Base-by-base conservation (phyloP, 306 rosid species). In the Ceratonia siliqua region DNA sequence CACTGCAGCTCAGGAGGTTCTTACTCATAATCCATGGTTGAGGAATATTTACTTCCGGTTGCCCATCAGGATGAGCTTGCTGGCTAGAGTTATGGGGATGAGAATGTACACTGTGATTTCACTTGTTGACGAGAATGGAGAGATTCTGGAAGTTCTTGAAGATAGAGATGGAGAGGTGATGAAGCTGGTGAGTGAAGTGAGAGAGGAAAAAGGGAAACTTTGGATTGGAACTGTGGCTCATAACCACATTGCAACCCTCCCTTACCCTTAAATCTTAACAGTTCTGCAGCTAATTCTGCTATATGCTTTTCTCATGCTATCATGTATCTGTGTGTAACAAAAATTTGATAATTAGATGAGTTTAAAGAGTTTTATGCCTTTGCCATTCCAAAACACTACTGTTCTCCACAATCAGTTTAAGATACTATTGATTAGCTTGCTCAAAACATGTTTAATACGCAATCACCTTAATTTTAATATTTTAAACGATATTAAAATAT, bases 141-240 rank as follows among this genome's bases (percentile, higher is more conserved):
- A 88, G n/a, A 62, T 94, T 78, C 25, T 94, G 21, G 91, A 94
- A 61, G 98, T 94, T 65, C 91, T 94, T 13, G 98, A 90, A 78
- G 97, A 94, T 49, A 33, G 78, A 65, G 39, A 87, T 10, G 97
- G 97, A 0, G 3, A 39, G 28, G 97, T 91, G 0, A 94, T 91
- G 98, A 87, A 90, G 83, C 74, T 94, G 8, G 97, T 91, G 35
- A 91, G 96, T 38, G 96, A 94, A 82, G 98, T 94, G n/a, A 87
- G 86, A 76, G 91, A 91, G 61, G 85, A 46, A 0, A 59, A 87
- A 0, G 98, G 95, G 1, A 94, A 88, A 78, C 89, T 94, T 39
- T 94, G 97, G 98, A 91, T 91, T 75, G 98, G 97, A 59, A 91
- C 97, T 1, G 98, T 94, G 8, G 98, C 96, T 73, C 97, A 94